Base-by-base conservation (phyloP, 768 basidiomycete species). In the Lactarius deliciosus region DNA sequence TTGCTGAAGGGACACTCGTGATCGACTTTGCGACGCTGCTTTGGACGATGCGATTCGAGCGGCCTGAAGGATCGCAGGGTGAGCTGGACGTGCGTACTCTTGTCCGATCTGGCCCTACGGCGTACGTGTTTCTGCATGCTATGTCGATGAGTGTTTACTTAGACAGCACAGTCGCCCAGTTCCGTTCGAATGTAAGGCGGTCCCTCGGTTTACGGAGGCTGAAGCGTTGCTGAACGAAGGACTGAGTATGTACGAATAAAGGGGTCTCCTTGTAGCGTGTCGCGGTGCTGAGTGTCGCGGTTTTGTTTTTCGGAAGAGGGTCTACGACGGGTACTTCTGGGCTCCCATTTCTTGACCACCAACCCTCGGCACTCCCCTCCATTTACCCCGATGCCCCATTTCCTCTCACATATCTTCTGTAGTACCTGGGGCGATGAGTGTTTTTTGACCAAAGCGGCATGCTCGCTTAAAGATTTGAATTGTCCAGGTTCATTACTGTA, bases 1-100 rank as follows among this genome's bases (percentile, higher is more conserved):
- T 77, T 22, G 77, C 77, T 0, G 74, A 75, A 56, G 66, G 73
- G 20, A 69, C 73, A 6, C 40, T 78, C 4, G 77, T 75, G 61
- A 76, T 77, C 40, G 66, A 71, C 45, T 72, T 77, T 32, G 76
- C 77, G 15, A 66, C 70, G 9, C 64, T 75, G 3, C 70, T 79
- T 38, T 72, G 69, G 64, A 72, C 73, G 22, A 69, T 63, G 53
- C 66, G 64, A 34, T 64, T 75, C 20, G 68, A 58, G 25, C 65
- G 61, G 3, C 20, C 53, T 36, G 28, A 41, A 8, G 60, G 64
- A 18, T 53, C 57, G 2, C 20, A 57, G 8, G 70, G 65, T 2
- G 30, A 60, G 18, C 30, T 63, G 32, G 64, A 63, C 57, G 9
- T 50, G 9, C 28, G 45, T n/a, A 60, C 41, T 5, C 11, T 55